A percentile compares a stretch with the other conserved stretches of the same genome.
Evolutionary conservation across 441 rosid genomes (phyloP).

Genomic region (Gossypium davidsonii): DNA sequence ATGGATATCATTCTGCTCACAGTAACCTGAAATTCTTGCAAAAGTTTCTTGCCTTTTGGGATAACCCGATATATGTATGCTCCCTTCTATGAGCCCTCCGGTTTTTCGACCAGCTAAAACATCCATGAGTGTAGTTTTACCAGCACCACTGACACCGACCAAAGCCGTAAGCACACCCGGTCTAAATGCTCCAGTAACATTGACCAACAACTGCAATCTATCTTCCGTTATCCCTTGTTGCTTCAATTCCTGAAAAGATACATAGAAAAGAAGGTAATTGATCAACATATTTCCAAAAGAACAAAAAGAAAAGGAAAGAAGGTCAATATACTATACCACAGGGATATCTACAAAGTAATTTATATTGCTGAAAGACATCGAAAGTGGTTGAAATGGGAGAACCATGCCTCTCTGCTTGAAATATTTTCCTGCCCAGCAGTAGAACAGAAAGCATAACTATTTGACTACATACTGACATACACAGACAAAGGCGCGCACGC

Average conservation of each 20-base stretch:
- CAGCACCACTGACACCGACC: conserved; percentile 97
- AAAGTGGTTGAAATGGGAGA: conserved; percentile 92
- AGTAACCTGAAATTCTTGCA: conserved; percentile 92
- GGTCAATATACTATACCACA: conserved; percentile 39
- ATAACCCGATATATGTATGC: conserved; percentile 71
- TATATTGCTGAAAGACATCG: conserved; percentile 74
- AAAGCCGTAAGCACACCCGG: conserved; percentile 90
- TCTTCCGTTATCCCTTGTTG: conserved; percentile 87
- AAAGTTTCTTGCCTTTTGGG: conserved; percentile 90
- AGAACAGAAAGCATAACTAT: conserved; percentile 15
- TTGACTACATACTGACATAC: background rate
- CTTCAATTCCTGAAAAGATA: conserved; percentile 64
- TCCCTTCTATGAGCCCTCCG: conserved; percentile 82
- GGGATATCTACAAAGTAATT: conserved; percentile 85
- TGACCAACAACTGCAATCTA: conserved; percentile 68
- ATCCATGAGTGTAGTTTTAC: conserved; percentile 98
- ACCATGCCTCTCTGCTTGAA: conserved; percentile 88
- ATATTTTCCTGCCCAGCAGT: conserved; percentile 56
- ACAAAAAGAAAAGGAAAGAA: background rate
- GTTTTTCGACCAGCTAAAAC: conserved; percentile 96
- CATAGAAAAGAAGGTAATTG: conserved; percentile 18
- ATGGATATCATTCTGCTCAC: conserved; percentile 93
- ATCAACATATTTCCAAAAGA: conserved; percentile 6
- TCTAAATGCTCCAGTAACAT: conserved; percentile 92
- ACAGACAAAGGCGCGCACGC: background rate